A percentile compares a stretch with the other conserved stretches of the same genome.
Evolutionary conservation across 2,329 filamentous ascomycete species (phyloP).

Genomic region (Claviceps sp.): DNA sequence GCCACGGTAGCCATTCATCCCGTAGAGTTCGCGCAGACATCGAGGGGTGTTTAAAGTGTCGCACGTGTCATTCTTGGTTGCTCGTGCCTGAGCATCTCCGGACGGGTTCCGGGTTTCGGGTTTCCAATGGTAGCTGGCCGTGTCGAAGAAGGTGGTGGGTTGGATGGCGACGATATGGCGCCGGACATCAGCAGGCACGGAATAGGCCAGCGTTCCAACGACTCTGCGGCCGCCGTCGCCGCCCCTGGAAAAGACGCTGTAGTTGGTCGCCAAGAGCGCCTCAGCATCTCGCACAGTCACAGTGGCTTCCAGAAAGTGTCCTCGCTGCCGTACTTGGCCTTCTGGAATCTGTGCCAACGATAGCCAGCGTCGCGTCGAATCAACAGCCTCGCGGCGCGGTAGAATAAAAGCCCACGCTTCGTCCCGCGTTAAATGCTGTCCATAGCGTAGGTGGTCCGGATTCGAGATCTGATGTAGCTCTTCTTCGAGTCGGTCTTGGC

Average conservation of each 20-base stretch:
- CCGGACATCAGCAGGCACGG: slow-evolving; percentile 21
- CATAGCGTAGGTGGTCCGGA: slow-evolving; percentile 31
- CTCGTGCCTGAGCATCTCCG: background rate
- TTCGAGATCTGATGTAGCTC: slow-evolving; percentile 35
- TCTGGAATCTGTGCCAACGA: slow-evolving; percentile 22
- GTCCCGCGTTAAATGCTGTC: slow-evolving; percentile 32
- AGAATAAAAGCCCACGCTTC: slow-evolving; percentile 35
- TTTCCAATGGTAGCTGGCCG: background rate
- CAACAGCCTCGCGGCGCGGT: slow-evolving; percentile 25
- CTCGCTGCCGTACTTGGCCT: slow-evolving; percentile 21
- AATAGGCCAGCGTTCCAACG: slow-evolving; percentile 24
- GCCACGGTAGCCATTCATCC: slow-evolving; percentile 31
- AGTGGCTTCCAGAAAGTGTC: slow-evolving; percentile 28
- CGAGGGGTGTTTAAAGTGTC: slow-evolving; percentile 27
- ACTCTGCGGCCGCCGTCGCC: slow-evolving; percentile 28
- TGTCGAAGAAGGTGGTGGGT: slow-evolving; percentile 27
- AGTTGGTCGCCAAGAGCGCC: slow-evolving; percentile 32
- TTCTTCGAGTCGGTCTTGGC: slow-evolving; percentile 23
- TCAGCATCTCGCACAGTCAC: slow-evolving; percentile 28
- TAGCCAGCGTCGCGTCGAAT: slow-evolving; percentile 33
- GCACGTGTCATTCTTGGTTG: slow-evolving; percentile 16
- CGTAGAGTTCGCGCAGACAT: slow-evolving; percentile 32
- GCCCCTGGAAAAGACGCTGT: slow-evolving; percentile 21
- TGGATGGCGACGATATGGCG: slow-evolving; percentile 31
- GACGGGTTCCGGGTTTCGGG: background rate